phyloP scores from a whole-genome alignment of 2,329 filamentous ascomycete genomes.

The Cercospora sesami region DNA sequence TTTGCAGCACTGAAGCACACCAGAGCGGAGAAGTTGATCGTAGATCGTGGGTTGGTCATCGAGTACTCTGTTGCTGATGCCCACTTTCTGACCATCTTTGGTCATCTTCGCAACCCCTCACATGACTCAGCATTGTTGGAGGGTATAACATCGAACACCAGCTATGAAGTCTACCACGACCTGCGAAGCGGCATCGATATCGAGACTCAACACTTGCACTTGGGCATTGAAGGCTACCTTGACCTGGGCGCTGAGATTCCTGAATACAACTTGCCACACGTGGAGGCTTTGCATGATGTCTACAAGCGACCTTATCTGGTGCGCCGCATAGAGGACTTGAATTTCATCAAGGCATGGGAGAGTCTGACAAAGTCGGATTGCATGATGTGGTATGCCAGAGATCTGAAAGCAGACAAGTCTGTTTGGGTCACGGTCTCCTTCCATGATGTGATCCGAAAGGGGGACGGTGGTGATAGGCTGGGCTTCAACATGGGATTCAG shows the following conservation, averaged over 20 bases:
- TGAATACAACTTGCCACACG: neutral
- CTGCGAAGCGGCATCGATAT: neutral
- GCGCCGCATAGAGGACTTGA: conserved; percentile 4
- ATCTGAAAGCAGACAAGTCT: neutral
- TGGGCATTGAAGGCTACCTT: neutral
- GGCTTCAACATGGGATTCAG: neutral
- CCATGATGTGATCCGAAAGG: neutral
- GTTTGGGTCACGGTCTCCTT: conserved; percentile 1
- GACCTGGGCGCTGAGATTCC: neutral
- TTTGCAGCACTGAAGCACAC: conserved; percentile 10
- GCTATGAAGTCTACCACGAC: conserved; percentile 13
- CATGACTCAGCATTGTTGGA: neutral
- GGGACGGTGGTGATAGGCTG: neutral
- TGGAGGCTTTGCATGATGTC: conserved; percentile 6
- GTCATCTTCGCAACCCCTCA: neutral
- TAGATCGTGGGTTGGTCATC: neutral
- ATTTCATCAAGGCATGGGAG: conserved; percentile 10
- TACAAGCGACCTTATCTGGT: conserved; percentile 4
- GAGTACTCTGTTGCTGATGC: conserved; percentile 9
- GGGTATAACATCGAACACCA: neutral
- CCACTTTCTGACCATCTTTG: conserved; percentile 1
- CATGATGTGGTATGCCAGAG: conserved; percentile 8
- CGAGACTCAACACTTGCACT: neutral
- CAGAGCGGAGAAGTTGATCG: neutral
- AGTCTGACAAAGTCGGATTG: neutral